phyloP scores from a whole-genome alignment of 73 alveolate genomes.

The Effrenium voratum region DNA sequence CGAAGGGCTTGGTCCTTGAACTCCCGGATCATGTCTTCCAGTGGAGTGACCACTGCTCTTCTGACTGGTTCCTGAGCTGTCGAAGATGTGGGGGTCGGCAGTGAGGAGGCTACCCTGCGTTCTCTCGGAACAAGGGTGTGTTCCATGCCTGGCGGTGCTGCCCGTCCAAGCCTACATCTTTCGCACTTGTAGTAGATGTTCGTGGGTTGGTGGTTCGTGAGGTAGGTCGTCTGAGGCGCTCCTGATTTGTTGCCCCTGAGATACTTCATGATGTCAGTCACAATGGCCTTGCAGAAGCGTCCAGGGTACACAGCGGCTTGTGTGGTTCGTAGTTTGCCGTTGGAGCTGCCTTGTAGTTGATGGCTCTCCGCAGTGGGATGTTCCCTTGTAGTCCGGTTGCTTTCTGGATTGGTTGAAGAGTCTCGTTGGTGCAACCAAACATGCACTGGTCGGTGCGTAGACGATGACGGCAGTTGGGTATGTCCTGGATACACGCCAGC shows the following conservation, averaged over 20 bases:
- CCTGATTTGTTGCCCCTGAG: neutral
- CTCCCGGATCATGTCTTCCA: neutral
- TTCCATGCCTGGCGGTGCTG: neutral
- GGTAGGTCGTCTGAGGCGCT: neutral
- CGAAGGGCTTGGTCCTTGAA: neutral
- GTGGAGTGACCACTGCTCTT: neutral
- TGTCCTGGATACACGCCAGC: neutral
- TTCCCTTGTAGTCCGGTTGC: too few species aligned
- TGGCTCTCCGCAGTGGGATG: neutral
- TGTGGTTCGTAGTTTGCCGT: neutral
- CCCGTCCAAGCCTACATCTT: neutral
- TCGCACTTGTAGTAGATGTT: slow-evolving; percentile 25
- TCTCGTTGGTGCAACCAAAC: neutral
- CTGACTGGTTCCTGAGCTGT: neutral
- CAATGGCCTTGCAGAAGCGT: neutral
- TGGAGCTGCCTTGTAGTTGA: neutral
- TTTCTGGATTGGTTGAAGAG: neutral
- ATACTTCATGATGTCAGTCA: neutral
- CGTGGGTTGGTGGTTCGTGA: neutral
- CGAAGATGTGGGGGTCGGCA: neutral
- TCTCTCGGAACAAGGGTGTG: slow-evolving; percentile 3
- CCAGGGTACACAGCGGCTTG: neutral
- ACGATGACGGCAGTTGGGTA: neutral
- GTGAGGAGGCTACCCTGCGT: neutral
- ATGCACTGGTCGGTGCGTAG: slow-evolving; percentile 33